Evolutionary conservation across 257 asterid genomes (phyloP).

Genomic region (Phtheirospermum japonicum): DNA sequence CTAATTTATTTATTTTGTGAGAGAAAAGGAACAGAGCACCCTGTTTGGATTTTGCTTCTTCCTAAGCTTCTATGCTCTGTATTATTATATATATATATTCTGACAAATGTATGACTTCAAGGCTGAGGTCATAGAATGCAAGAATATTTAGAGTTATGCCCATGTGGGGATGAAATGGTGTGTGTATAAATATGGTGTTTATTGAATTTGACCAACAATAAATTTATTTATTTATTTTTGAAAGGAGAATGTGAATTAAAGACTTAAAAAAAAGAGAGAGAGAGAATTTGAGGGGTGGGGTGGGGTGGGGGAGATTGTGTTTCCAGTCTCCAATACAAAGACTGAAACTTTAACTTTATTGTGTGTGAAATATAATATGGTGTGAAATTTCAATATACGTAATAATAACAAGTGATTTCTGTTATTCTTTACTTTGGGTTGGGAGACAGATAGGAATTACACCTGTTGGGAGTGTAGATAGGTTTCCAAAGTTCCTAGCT

Average conservation of each 20-base stretch:
- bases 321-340: slow-evolving; percentile 91
- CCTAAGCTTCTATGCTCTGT: slow-evolving; percentile 46
- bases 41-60: slow-evolving; percentile 17
- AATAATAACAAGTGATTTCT: slow-evolving; percentile 20
- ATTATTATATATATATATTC: slow-evolving; percentile 28
- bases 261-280: background rate
- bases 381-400: background rate
- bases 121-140: slow-evolving; percentile 40
- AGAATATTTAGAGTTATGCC: slow-evolving; percentile 39
- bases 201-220: slow-evolving; percentile 38
- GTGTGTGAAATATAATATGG: background rate
- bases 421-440: slow-evolving; percentile 52
- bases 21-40: slow-evolving; percentile 1
- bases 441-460: too few species aligned
- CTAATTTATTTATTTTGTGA: slow-evolving; percentile 24
- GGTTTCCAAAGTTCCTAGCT: slow-evolving; percentile 59
- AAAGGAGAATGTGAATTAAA: too few species aligned
- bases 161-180: slow-evolving; percentile 50
- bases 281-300: slow-evolving; percentile 17
- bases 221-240: slow-evolving; percentile 8
- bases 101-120: slow-evolving; percentile 55
- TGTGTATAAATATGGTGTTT: slow-evolving; percentile 51
- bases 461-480: slow-evolving; percentile 50
- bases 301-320: slow-evolving; percentile 33
- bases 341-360: slow-evolving; percentile 71